Base-by-base conservation (phyloP, 2,329 filamentous ascomycete species). In the Periconia macrospinosa region DNA sequence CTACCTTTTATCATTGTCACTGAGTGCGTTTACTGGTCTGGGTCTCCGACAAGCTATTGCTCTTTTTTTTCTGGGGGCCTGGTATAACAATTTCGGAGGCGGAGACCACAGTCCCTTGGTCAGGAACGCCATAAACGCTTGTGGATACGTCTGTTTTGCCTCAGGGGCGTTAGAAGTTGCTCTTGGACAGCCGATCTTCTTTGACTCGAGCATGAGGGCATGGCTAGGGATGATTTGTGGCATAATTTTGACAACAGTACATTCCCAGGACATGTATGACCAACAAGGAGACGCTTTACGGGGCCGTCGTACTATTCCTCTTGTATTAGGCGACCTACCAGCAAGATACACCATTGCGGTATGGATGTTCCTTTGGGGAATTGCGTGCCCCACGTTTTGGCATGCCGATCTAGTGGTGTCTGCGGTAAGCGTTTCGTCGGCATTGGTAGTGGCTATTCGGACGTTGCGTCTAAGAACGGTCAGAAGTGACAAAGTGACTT, bases 261-360 rank as follows among this genome's bases (percentile, higher is more conserved):
- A 76, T 18, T 50, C 70, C 1, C 72, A 75, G 47, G 74, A 76
- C 50, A 49, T 75, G 17, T 59, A 69, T 8, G 74, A 76, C 41
- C 63, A 49, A 23, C 45, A 47, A 35, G 53, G 53, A 18, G 49
- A 52, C 35, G n/a, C 27, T 86, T 79, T 92, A 92, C 47, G 89
- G 91, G 52, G 90, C 90, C 13, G 90, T 92, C 51, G 89, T 92
- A 65, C 89, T 86, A 84, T 91, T 91, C 77, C 90, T 88, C 82
- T 92, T 89, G 78, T 92, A 88, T 76, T 92, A 91, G 49, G 49
- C 87, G 69, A 91, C 40, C 3, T 17, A 6, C 19, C 56, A 54
- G 18, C 37, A 13, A 14, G 45, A 11, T 17, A 35, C 10, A 17
- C 15, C n/a, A 37, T 47, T n/a, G 18, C 35, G n/a, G 17, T 35